Base-by-base conservation (phyloP, 352 stramenopile species). In the Lagenidium giganteum region DNA sequence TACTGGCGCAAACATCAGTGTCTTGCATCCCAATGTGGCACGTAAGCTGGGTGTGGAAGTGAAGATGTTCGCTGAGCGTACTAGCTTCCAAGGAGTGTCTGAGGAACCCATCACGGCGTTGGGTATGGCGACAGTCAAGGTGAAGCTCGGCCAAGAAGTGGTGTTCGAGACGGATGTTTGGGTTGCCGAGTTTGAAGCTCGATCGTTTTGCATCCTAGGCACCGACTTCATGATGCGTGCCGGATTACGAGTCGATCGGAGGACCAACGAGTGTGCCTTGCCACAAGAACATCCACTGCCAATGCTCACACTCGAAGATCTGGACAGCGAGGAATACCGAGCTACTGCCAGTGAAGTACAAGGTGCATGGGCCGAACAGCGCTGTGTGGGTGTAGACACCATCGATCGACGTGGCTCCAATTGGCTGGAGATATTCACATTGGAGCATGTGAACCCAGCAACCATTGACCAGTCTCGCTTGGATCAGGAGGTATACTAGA, bases 101-200 rank as follows among this genome's bases (percentile, higher is more conserved):
- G 34, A 57, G 5, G 13, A 47, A 27, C 49, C 49, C 5, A 5
- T 57, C 13, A 16, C 7, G 3, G 42, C 49, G 7, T 35, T 43
- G 24, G 41, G 49, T 1, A 28, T 30, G 14, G 28, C 42, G 5
- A 47, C 1, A 25, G 42, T 47, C 22, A 57, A 57, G 42, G 17
- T 57, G 4, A 21, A 20, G 13, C 36, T 57, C 16, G 49, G 50
- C 7, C 2, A 14, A 11, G 35, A 4, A 8, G 42, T 51, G 1
- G 41, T 51, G 16, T 58, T 34, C 38, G 50, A 52, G 38, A 45
- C 36, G 37, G 51, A 60, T 4, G 13, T 60, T 12, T 53, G 43
- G 51, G 26, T 60, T 5, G 51, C 31, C 26, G 43, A 54, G 4
- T 60, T 60, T 26, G 51, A 60, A 27, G 51, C 51, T 2, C 30